Evolutionary conservation across 2,329 filamentous ascomycete genomes (phyloP).

Genomic region (Diplodia seriata): DNA sequence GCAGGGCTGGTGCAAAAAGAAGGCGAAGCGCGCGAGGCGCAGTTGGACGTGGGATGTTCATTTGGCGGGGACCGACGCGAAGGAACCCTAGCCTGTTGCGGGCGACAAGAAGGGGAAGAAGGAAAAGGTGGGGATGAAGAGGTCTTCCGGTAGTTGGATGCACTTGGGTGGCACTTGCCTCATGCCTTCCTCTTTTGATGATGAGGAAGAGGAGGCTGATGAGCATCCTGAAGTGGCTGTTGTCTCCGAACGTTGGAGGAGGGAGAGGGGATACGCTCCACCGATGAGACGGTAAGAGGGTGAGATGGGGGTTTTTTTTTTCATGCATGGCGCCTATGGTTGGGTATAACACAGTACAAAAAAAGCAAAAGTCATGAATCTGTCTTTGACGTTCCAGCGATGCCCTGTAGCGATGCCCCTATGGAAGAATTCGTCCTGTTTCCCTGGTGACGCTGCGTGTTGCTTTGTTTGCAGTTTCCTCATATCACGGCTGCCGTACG

Average conservation of each 20-base stretch:
- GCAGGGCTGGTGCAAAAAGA: background rate
- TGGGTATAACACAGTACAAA: background rate
- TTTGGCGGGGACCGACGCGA: background rate
- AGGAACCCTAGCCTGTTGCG: background rate
- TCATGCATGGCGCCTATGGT: conserved; percentile 1
- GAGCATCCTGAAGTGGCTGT: background rate
- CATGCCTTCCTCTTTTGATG: background rate
- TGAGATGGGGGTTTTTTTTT: background rate
- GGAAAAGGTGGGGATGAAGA: background rate
- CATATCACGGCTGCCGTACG: background rate
- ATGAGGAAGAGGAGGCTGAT: background rate
- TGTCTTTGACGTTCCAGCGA: background rate
- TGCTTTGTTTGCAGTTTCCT: background rate
- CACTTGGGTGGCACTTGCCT: background rate
- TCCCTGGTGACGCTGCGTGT: background rate
- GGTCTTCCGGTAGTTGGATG: background rate
- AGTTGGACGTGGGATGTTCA: conserved; percentile 4
- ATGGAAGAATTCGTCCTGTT: background rate
- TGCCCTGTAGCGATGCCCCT: background rate
- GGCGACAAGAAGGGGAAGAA: background rate
- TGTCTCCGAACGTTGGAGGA: background rate
- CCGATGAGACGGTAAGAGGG: background rate
- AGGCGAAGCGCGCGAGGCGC: background rate
- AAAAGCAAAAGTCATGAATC: background rate
- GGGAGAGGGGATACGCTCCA: background rate